These are phyloP conservation scores for Crassisporium funariophilum DNA, from an alignment of 768 basidiomycete genomes.

Conservation along the genomic window DNA sequence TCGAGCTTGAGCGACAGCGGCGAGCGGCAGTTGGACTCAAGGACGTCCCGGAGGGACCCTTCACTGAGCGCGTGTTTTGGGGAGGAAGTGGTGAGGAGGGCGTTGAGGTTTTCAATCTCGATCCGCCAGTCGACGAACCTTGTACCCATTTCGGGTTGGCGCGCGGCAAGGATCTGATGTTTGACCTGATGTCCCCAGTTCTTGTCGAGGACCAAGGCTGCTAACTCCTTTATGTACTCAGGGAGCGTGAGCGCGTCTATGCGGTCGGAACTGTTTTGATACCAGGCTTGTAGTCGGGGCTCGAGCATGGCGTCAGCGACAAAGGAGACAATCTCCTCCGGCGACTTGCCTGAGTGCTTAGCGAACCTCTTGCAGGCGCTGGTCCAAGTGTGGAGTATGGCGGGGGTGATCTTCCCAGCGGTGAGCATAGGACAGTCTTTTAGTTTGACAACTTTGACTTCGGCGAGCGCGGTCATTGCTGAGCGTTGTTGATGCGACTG, in stretches of 20 bases:
- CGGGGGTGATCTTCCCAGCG: constrained; percentile 13
- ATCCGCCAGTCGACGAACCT: constrained; percentile 20
- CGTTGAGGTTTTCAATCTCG: constrained; percentile 19
- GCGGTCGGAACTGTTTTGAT: constrained; percentile 8
- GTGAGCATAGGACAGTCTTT: constrained; percentile 22
- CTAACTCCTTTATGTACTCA: constrained; percentile 14
- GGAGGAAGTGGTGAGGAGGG: constrained; percentile 12
- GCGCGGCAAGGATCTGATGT: constrained; percentile 9
- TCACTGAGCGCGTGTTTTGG: constrained; percentile 8
- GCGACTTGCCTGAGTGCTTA: constrained; percentile 15
- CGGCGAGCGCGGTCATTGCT: neutral
- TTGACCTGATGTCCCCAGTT: constrained; percentile 5
- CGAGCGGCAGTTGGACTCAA: constrained; percentile 13
- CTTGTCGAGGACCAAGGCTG: constrained; percentile 5
- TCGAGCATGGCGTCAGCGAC: constrained; percentile 20
- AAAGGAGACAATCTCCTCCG: constrained; percentile 12
- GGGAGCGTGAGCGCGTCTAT: constrained; percentile 18
- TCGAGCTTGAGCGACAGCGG: constrained; percentile 4
- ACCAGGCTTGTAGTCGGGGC: constrained; percentile 13
- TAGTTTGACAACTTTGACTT: constrained; percentile 7
- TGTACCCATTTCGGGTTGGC: constrained; percentile 8
- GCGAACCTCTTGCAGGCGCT: constrained; percentile 14
- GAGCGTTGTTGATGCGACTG: neutral
- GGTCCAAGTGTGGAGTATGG: constrained; percentile 14
- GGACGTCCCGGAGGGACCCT: constrained; percentile 5